Conservation (phyloP, 257 asterid species). For the Plectranthus barbatus region DNA sequence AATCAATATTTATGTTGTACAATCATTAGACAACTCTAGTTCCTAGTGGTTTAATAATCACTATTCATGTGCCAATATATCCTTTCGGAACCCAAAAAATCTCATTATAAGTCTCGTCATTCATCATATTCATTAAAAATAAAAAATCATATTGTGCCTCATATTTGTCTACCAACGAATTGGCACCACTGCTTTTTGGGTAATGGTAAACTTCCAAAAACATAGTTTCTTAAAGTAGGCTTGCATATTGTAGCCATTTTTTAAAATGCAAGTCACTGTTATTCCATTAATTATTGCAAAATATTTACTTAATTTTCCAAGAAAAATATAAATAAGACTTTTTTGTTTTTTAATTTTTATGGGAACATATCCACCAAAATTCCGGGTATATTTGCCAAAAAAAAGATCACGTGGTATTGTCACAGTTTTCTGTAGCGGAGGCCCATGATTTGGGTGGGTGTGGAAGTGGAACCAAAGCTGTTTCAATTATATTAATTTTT, state of each 20-base stretch:
- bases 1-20: too few relatives aligned
- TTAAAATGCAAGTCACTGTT: background rate
- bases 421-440: constrained; percentile 10
- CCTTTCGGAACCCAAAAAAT: too few relatives aligned
- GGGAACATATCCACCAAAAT: constrained; percentile 17
- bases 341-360: background rate
- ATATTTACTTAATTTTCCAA: background rate
- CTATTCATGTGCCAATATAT: too few relatives aligned
- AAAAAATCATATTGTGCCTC: too few relatives aligned
- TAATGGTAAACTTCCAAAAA: background rate
- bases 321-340: background rate
- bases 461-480: too few relatives aligned
- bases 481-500: too few relatives aligned
- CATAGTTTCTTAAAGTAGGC: background rate
- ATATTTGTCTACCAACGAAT: too few relatives aligned
- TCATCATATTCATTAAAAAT: too few relatives aligned
- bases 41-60: too few relatives aligned
- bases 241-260: background rate
- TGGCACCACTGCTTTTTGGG: background rate
- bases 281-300: background rate
- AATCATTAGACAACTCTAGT: too few relatives aligned
- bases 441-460: constrained; percentile 17
- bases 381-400: constrained; percentile 15
- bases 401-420: constrained; percentile 21
- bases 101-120: too few relatives aligned